Conservation (phyloP, 176 grass and related monocot species). For the Triticum timopheevii region DNA sequence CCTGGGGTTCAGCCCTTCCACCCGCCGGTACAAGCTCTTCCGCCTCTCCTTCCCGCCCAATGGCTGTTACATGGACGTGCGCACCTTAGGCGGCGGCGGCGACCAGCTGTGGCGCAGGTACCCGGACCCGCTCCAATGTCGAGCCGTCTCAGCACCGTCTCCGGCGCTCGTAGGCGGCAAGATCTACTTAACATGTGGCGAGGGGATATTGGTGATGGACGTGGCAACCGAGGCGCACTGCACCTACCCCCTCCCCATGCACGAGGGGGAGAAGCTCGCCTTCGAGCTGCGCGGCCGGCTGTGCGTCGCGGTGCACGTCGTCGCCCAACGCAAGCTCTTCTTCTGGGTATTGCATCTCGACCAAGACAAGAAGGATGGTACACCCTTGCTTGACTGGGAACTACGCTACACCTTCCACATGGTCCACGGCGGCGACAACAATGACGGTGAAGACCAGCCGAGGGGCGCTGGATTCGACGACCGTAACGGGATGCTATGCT, state of each 20-base stretch:
- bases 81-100: background rate
- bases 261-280: too few species aligned
- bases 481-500: background rate
- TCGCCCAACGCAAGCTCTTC: too few species aligned
- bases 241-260: too few species aligned
- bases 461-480: background rate
- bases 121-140: background rate
- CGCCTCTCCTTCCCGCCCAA: background rate
- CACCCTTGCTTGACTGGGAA: background rate
- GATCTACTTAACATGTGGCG: background rate
- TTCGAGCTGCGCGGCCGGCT: too few species aligned
- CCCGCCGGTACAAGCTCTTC: background rate
- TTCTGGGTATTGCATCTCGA: too few species aligned
- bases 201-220: background rate
- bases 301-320: too few species aligned
- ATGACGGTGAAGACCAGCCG: background rate
- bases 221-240: background rate
- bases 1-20: background rate
- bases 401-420: background rate
- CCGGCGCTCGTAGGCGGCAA: background rate
- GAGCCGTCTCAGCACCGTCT: background rate
- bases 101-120: background rate
- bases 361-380: too few species aligned
- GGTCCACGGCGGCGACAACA: background rate
- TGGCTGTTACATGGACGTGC: background rate